Evolutionary conservation across 192 early-diverging fungal species (phyloP).

Genomic region (Diversispora epigaea): DNA sequence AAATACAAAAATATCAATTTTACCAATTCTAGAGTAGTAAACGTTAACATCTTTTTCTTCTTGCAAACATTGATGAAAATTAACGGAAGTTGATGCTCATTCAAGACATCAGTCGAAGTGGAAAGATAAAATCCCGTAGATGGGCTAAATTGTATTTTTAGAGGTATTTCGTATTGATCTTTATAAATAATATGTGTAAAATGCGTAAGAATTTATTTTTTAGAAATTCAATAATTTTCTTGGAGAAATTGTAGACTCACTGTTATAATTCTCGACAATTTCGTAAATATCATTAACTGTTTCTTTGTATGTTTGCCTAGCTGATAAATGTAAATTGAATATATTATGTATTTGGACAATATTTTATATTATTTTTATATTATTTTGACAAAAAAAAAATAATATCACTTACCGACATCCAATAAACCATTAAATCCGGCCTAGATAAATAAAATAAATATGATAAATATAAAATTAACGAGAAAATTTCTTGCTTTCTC

Average conservation of each 20-base stretch:
- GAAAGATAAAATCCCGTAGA: conserved; percentile 64
- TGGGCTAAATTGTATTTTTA: conserved; percentile 68
- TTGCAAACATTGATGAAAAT: conserved; percentile 73
- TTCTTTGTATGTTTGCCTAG: conserved; percentile 78
- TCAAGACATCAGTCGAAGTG: conserved; percentile 43
- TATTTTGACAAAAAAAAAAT: too few relatives aligned
- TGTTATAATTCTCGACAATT: conserved; percentile 49
- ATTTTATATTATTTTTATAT: not conserved
- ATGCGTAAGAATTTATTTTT: conserved; percentile 42
- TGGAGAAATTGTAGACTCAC: conserved; percentile 41
- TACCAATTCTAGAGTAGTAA: conserved; percentile 78
- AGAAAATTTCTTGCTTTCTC: not conserved
- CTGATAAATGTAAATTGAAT: conserved; percentile 33
- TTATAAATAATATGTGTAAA: conserved; percentile 43
- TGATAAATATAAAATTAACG: not conserved
- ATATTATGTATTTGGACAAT: not conserved
- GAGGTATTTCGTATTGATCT: conserved; percentile 55
- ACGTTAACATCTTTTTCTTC: conserved; percentile 61
- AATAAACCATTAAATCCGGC: conserved; percentile 80
- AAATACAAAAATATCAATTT: too few relatives aligned
- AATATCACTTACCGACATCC: conserved; percentile 66
- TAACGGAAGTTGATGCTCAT: conserved; percentile 48
- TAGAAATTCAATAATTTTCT: conserved; percentile 49
- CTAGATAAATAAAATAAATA: conserved; percentile 31
- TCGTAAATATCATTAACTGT: conserved; percentile 70